phyloP scores from a whole-genome alignment of 1,284 basidiomycete species.

The Polyporus tsugae region DNA sequence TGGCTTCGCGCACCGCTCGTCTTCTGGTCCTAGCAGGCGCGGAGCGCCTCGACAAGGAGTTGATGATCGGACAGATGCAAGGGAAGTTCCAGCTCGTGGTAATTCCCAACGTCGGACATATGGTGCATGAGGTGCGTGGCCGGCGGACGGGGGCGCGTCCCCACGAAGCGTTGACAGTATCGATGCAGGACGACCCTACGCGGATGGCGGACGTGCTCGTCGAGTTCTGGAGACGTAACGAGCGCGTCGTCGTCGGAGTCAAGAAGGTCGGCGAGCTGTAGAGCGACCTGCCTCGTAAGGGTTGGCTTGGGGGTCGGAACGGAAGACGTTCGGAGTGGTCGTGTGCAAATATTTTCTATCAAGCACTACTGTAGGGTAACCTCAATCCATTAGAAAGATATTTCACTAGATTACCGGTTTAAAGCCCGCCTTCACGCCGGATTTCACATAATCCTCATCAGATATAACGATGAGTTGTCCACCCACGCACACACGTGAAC shows the following conservation, averaged over 20 bases:
- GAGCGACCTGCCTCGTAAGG: background rate
- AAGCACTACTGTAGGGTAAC: background rate
- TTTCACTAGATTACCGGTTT: background rate
- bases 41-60: conserved; percentile 89
- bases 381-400: background rate
- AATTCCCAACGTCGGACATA: conserved; percentile 88
- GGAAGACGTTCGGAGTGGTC: background rate
- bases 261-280: conserved; percentile 84
- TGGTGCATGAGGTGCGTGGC: conserved; percentile 86
- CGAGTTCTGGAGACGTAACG: conserved; percentile 93
- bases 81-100: conserved; percentile 97
- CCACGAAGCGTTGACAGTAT: background rate
- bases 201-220: conserved; percentile 82
- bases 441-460: background rate
- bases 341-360: background rate
- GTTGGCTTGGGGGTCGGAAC: background rate
- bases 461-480: background rate
- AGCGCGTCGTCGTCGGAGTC: conserved; percentile 73
- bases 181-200: conserved; percentile 81
- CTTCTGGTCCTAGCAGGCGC: conserved; percentile 92
- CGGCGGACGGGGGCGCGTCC: background rate
- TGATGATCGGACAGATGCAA: conserved; percentile 99
- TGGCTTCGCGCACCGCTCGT: conserved; percentile 80
- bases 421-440: background rate
- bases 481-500: background rate